Base-by-base conservation (phyloP, 225 moss, liverwort and hornwort species). In the Climacium dendroides region DNA sequence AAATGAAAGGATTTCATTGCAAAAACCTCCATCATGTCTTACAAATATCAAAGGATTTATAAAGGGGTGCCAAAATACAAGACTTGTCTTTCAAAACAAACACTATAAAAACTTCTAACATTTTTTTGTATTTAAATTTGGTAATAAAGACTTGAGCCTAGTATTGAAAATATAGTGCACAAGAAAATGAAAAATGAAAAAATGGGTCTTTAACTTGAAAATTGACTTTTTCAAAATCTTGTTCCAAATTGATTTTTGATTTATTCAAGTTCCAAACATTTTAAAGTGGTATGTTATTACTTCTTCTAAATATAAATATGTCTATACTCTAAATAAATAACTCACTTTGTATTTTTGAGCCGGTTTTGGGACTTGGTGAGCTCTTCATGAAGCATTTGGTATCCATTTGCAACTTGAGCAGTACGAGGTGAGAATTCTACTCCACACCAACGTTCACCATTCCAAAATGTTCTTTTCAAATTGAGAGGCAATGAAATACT, bases 371-470 rank as follows among this genome's bases (percentile, higher is more conserved):
- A 91, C 3, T 73, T 89, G 4, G 60, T 75, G 20, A 93, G 84
- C 55, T 93, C 93, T 13, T 90, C 84, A 41, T 89, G 84, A 47
- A 93, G 91, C 85, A 91, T 10, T 39, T 84, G 50, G 26, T 85
- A 90, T 5, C 93, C 91, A 85, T 90, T 93, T 15, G 87, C 52
- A 60, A 89, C 63, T 28, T 86, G 39, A 15, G 92, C 89, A 18
- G 13, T 82, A 2, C 77, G 81, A n/a, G 90, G 87, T 22, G 92
- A 92, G 11, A 92, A 91, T 18, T 60, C 59, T 4, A 41, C 15
- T 67, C 89, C n/a, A 62, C 83, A 89, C 91, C 91, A 93, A 7
- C 64, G 62, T 9, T 93, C 82, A 4, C 91, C 89, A 84, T 91
- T 91, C 91, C 91, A 93, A 5, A 70, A 88, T 1, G 91, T 78